Base-by-base conservation (phyloP, 306 rosid genomes). In the Vachellia collinsii region DNA sequence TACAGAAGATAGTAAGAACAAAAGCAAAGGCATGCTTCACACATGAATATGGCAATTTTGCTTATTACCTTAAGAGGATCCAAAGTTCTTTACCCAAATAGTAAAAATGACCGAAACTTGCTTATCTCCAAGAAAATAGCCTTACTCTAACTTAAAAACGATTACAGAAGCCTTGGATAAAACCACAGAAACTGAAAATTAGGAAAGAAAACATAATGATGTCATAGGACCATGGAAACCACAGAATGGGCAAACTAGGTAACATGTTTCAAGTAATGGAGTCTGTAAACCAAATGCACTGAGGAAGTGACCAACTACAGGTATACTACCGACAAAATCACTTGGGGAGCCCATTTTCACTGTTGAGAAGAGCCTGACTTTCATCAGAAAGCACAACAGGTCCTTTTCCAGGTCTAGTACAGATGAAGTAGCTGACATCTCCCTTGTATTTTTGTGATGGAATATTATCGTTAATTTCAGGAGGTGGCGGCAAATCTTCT, bases 361-460 rank as follows among this genome's bases (percentile, higher is more conserved):
- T 83, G 90, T 89, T 82, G 74, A 95, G 96, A 84, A 91, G 98
- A 75, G 91, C 90, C 75, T 83, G 90, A 64, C 89, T 85, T 62
- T 87, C 93, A 67, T 90, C 94, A 11, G 96, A 83, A 67, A 95
- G 88, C 87, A 87, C 74, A 79, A 93, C 93, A 12, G 99, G 99
- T 75, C 99, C 99, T 87, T 82, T 91, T 74, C 99, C 99, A 1
- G 97, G 97, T 79, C 87, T 91, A 62, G 99, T 95, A 83, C 99
- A 95, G 80, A 95, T 95, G 88, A 95, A 95, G 88, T 95, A 93
- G 86, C 90, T 90, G 66, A 95, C 96, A 76, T 90, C 97, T 39
- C 99, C 99, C 79, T 78, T 83, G 80, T 38, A 87, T 82, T 91
- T 93, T 90, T 93, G 93, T 23, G 88, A 88, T 42, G 91, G 91